Evolutionary conservation across 2,329 filamentous ascomycete genomes (phyloP).

Genomic region (Septoria petroselini): DNA sequence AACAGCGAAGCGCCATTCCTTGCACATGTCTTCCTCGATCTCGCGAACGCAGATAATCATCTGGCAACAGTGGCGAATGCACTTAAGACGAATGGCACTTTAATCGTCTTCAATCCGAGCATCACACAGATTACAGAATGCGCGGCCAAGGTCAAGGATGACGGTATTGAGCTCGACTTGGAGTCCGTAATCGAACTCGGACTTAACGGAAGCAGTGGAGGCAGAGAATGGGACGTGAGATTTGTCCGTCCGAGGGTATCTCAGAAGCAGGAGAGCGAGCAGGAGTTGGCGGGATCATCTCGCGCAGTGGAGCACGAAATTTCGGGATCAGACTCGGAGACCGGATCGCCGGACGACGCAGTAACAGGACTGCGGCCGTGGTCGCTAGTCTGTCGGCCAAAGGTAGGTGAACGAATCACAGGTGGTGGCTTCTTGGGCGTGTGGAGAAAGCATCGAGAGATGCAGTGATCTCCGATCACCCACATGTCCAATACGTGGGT

Average conservation of each 20-base stretch:
- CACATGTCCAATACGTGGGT: too few species aligned
- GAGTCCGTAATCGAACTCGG: constrained; percentile 61
- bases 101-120: constrained; percentile 72
- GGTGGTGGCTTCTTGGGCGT: constrained; percentile 42
- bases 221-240: constrained; percentile 63
- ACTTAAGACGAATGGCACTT: constrained; percentile 60
- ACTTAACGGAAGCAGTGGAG: constrained; percentile 49
- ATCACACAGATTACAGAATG: constrained; percentile 74
- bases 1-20: constrained; percentile 57
- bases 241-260: constrained; percentile 44
- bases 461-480: too few species aligned
- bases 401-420: constrained; percentile 40
- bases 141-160: constrained; percentile 53
- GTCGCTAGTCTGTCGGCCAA: constrained; percentile 40
- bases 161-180: constrained; percentile 55
- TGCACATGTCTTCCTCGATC: constrained; percentile 68
- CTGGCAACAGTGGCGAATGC: constrained; percentile 53
- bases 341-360: neutral
- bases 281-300: constrained; percentile 1
- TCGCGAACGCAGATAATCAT: constrained; percentile 61
- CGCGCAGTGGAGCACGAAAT: neutral
- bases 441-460: constrained; percentile 37
- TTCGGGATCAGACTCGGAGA: neutral
- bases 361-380: constrained; percentile 7
- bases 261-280: constrained; percentile 4